phyloP scores from a whole-genome alignment of 352 stramenopile genomes.

The Globisporangium orthogonon region DNA sequence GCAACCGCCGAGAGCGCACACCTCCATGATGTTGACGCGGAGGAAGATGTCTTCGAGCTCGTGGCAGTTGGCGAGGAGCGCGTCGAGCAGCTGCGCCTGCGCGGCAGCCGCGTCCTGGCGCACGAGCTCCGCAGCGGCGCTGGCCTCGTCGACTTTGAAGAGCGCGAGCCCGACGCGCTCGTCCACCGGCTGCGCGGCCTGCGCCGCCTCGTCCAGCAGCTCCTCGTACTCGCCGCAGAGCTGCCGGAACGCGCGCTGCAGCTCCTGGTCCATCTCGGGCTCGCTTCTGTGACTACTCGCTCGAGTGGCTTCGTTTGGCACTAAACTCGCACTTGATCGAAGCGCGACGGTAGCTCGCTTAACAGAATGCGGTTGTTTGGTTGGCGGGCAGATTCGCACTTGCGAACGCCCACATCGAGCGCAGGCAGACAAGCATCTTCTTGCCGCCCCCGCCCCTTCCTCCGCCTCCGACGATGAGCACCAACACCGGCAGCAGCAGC shows the following conservation, averaged over 20 bases:
- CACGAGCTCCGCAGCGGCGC: constrained; percentile 37
- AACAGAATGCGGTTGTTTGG: too few species aligned
- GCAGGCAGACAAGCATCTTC: neutral
- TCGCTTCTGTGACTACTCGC: too few species aligned
- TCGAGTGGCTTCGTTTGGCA: too few species aligned
- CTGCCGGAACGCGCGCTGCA: constrained; percentile 44
- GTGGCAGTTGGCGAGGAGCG: constrained; percentile 58
- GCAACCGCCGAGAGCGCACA: constrained; percentile 6
- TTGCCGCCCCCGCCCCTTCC: too few species aligned
- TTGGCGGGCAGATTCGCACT: too few species aligned
- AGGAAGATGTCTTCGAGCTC: constrained; percentile 80
- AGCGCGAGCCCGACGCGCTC: constrained; percentile 70
- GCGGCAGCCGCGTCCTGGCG: constrained; percentile 40
- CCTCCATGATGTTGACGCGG: constrained; percentile 70
- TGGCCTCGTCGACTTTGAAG: constrained; percentile 81
- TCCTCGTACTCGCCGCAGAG: constrained; percentile 69
- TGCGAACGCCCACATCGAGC: neutral
- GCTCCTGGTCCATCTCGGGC: constrained; percentile 5
- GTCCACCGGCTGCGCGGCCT: constrained; percentile 47
- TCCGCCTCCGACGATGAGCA: neutral
- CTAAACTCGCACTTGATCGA: too few species aligned
- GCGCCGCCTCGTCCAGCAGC: constrained; percentile 49
- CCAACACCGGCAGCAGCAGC: constrained; percentile 5
- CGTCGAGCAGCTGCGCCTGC: constrained; percentile 41
- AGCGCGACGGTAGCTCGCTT: too few species aligned